Percentiles rank a stretch among this genome's conserved stretches.
phyloP scores from a whole-genome alignment of 1,139 yeast genomes.

The Lodderomyces oxycetoniae region DNA sequence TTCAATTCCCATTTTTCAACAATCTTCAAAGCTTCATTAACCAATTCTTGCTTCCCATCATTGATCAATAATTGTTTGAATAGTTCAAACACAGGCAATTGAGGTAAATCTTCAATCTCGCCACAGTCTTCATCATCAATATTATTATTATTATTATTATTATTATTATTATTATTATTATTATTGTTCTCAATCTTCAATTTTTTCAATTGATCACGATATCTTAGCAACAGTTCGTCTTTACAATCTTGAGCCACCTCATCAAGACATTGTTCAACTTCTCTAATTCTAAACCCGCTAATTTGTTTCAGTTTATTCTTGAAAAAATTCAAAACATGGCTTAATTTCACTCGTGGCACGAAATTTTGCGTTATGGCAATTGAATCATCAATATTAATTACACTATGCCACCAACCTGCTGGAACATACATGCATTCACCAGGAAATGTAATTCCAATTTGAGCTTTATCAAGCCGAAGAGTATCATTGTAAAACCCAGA shows the following conservation, averaged over 20 bases:
- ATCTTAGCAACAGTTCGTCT: conserved; percentile 15
- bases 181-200: no score
- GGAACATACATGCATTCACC: conserved; percentile 90
- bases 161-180: no score
- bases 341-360: conserved; percentile 60
- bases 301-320: conserved; percentile 64
- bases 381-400: conserved; percentile 73
- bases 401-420: conserved; percentile 95
- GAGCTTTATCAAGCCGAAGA: conserved; percentile 43
- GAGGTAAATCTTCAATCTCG: conserved; percentile 30
- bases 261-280: conserved; percentile 39
- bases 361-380: conserved; percentile 85
- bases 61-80: conserved; percentile 43
- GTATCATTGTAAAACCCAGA: conserved; percentile 74
- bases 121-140: conserved; percentile 42
- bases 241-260: conserved; percentile 9
- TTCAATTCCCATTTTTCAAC: conserved; percentile 20
- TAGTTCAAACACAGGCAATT: conserved; percentile 56
- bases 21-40: conserved; percentile 30
- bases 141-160: no score
- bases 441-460: conserved; percentile 70
- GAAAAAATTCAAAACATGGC: conserved; percentile 61
- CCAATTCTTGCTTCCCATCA: conserved; percentile 28
- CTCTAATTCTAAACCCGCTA: conserved; percentile 68
- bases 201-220: conserved; percentile 17